Evolutionary conservation across 2,329 filamentous ascomycete genomes (phyloP).

Genomic region (Cladosporium oxysporum): DNA sequence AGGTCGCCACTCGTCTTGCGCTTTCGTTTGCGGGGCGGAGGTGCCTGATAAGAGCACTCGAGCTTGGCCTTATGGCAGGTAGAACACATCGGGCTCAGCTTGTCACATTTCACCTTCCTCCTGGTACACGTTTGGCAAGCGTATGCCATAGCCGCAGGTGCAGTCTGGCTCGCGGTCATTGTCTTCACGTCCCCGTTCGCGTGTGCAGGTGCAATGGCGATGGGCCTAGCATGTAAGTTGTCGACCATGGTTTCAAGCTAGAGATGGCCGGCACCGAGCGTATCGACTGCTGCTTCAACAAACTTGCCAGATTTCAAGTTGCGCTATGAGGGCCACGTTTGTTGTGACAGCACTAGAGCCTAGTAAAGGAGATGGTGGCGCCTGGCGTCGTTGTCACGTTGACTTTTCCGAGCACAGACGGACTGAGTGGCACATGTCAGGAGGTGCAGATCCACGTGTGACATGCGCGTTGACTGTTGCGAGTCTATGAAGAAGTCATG

Average conservation of each 20-base stretch:
- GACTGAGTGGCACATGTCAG: neutral
- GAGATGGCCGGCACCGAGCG: neutral
- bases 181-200: neutral
- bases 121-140: conserved; percentile 38
- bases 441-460: neutral
- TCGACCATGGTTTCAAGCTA: neutral
- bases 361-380: neutral
- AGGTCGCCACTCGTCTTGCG: conserved; percentile 38
- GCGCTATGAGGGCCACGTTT: neutral
- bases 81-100: conserved; percentile 36
- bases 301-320: neutral
- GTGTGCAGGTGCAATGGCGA: conserved; percentile 8
- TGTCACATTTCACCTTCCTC: conserved; percentile 47
- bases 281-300: neutral
- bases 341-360: neutral
- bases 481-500: neutral
- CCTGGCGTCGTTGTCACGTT: neutral
- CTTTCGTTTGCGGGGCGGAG: conserved; percentile 43
- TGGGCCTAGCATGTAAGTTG: neutral
- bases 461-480: neutral
- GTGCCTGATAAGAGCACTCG: conserved; percentile 46
- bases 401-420: neutral
- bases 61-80: conserved; percentile 39
- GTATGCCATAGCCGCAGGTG: conserved; percentile 28
- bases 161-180: neutral